Evolutionary conservation across 192 early-diverging fungal species (phyloP), one percentile per base, ranked within the genome.

Genomic region (Podila minutissima): DNA sequence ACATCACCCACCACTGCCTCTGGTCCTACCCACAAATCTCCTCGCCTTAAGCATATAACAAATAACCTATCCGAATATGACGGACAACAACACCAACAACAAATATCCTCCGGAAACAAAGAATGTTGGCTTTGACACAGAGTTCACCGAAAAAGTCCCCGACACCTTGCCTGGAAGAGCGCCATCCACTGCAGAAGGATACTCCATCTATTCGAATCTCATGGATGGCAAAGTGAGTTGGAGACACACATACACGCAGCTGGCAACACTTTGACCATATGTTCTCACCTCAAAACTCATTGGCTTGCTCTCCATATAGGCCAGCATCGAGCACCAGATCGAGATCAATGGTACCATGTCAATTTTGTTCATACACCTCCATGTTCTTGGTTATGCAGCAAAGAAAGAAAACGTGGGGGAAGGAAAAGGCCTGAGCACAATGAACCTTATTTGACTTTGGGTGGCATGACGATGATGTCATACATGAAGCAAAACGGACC

Each of bases 251-350:
- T 15, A 53, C 50, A 53, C 50, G 24, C 53, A 55, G 41, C 3
- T 17, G 0, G 41, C 35, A 17, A 46, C 41, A 46, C 41, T 46
- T 46, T 46, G 11, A 46, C 41, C 15, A 46, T 46, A 17, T 13
- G 15, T 46, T 46, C 41, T 46, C 13, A 46, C 41, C 13, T 46
- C 41, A 4, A 37, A 37, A 17, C 41, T 17, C 41, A 15, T 15
- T 29, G 51, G 13, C 10, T 17, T 28, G 15, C 24, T 32, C 9
- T 8, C 24, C 13, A 4, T 19, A 26, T 26, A 81, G 77, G 77
- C 60, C 41, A 81, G 77, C 67, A 66, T 81, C 32, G 77, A 81
- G 64, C 77, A 81, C 55, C 77, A 81, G 77, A 81, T 81, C 62
- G 77, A 81, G 12, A 81, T 81, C 57, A 81, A 81, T 50, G 77